A percentile compares a stretch with the other conserved stretches of the same genome.
These are phyloP conservation scores for Globisporangium radiosum DNA, from an alignment of 352 stramenopile species.

Conservation along the genomic window DNA sequence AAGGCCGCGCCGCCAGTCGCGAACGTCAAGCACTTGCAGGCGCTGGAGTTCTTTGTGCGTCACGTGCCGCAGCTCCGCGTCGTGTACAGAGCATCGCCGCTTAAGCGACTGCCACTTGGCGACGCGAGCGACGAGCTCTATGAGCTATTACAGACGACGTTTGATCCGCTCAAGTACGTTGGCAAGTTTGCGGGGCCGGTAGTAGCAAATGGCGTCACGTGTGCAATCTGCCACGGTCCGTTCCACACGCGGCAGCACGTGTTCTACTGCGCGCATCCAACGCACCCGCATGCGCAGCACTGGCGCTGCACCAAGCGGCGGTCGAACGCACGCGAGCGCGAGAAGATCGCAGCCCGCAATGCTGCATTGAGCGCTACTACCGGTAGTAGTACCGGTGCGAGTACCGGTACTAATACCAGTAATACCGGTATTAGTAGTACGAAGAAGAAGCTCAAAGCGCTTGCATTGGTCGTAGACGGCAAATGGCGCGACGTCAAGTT, in stretches of 20 bases:
- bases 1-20: slow-evolving; percentile 50
- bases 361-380: slow-evolving; percentile 1
- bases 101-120: slow-evolving; percentile 23
- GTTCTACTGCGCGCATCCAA: slow-evolving; percentile 55
- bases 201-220: slow-evolving; percentile 12
- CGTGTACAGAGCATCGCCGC: slow-evolving; percentile 29
- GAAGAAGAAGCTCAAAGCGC: slow-evolving; percentile 57
- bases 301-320: slow-evolving; percentile 73
- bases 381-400: background rate
- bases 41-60: slow-evolving; percentile 60
- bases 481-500: slow-evolving; percentile 49
- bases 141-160: slow-evolving; percentile 42
- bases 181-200: slow-evolving; percentile 28
- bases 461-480: slow-evolving; percentile 46
- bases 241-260: slow-evolving; percentile 73
- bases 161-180: slow-evolving; percentile 45
- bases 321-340: slow-evolving; percentile 18
- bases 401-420: too few relatives aligned
- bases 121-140: slow-evolving; percentile 44
- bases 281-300: slow-evolving; percentile 51
- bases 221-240: slow-evolving; percentile 57
- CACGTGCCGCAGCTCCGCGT: slow-evolving; percentile 58
- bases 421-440: slow-evolving; percentile 3
- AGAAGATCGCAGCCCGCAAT: slow-evolving; percentile 17
- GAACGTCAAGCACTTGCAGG: slow-evolving; percentile 55